phyloP scores from a whole-genome alignment of 108 stramenopile genomes.

The Nitzschia sp. region DNA sequence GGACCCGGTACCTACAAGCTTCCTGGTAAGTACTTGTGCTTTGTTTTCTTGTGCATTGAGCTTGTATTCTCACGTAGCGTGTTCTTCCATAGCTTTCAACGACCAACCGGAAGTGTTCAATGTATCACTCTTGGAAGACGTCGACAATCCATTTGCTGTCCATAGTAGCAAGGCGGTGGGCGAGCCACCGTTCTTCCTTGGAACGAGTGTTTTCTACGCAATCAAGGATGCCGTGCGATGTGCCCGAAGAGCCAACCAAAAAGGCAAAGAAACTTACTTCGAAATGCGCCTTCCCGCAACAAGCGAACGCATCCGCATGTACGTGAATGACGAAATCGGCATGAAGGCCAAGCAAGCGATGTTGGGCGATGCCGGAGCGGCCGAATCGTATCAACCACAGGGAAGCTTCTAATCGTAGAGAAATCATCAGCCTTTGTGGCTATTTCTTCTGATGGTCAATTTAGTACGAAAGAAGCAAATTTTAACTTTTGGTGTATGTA shows the following conservation, averaged over 20 bases:
- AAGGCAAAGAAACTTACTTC: slow-evolving; percentile 55
- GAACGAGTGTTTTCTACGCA: slow-evolving; percentile 88
- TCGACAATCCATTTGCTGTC: slow-evolving; percentile 89
- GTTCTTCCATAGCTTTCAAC: slow-evolving; percentile 77
- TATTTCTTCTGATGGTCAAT: no score
- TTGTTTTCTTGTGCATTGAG: background rate
- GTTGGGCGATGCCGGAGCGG: slow-evolving; percentile 20
- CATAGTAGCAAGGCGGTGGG: slow-evolving; percentile 96
- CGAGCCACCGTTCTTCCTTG: slow-evolving; percentile 94
- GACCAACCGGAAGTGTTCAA: slow-evolving; percentile 91
- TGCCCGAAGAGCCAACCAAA: slow-evolving; percentile 53
- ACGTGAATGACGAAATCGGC: slow-evolving; percentile 60
- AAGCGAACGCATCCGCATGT: slow-evolving; percentile 83
- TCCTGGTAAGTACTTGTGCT: slow-evolving; percentile 40
- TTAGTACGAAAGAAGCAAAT: no score
- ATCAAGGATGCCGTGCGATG: slow-evolving; percentile 89
- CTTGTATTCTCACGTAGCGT: background rate
- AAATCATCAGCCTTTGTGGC: no score
- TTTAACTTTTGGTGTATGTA: no score
- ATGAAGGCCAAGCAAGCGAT: slow-evolving; percentile 43
- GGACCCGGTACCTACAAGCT: slow-evolving; percentile 98
- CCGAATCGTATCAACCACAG: slow-evolving; percentile 34
- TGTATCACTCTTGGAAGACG: slow-evolving; percentile 84
- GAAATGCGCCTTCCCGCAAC: slow-evolving; percentile 89
- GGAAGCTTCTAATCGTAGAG: slow-evolving; percentile 43